Evolutionary conservation across 1,139 yeast genomes (phyloP), one percentile per base, ranked within the genome.

Genomic region (Lodderomyces parapsilosis): DNA sequence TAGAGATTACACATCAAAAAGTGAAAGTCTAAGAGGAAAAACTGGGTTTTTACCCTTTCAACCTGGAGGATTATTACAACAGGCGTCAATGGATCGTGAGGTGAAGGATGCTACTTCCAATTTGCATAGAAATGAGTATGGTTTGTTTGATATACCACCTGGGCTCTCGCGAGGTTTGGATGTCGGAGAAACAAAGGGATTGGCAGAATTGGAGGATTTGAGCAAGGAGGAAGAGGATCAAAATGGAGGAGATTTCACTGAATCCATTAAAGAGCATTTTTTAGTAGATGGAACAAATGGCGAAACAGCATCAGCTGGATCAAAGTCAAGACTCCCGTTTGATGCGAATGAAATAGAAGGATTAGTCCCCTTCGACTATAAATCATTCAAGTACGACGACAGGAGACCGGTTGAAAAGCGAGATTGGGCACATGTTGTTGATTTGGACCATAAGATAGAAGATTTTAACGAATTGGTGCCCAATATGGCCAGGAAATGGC

Each of bases 401-500:
- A 54, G 63, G 27, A 62, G 61, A 42, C 28, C 40, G 8, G n/a
- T 27, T 7, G 52, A 63, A 19, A 80, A 78, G 47, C 80, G 78
- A 48, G 80, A 83, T 45, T 93, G 98, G 98, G 99, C 99, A 0
- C 99, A 93, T 65, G 81, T 88, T 39, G 96, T 93, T 15, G 96
- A 93, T 56, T 69, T 93, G 41, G 82, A 87, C 56, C 96, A 89
- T 55, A 80, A 77, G 45, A 78, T 93, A 47, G 87, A 85, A 31
- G 90, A 94, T 60, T 94, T 93, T 57, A 73, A 78, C 14, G 96
- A 90, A 52, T 70, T 93, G 45, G 91, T 93, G 8, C 99, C 99
- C 1, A 83, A 87, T 48, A 91, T 91, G 73, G 99, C 99, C 1
- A 75, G 96, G 43, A 81, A 78, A 31, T 94, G 93, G 85, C 98